Percentiles rank a stretch among this genome's conserved stretches.
phyloP scores from a whole-genome alignment of 1,139 yeast species.

The Geotrichum macrosporum region DNA sequence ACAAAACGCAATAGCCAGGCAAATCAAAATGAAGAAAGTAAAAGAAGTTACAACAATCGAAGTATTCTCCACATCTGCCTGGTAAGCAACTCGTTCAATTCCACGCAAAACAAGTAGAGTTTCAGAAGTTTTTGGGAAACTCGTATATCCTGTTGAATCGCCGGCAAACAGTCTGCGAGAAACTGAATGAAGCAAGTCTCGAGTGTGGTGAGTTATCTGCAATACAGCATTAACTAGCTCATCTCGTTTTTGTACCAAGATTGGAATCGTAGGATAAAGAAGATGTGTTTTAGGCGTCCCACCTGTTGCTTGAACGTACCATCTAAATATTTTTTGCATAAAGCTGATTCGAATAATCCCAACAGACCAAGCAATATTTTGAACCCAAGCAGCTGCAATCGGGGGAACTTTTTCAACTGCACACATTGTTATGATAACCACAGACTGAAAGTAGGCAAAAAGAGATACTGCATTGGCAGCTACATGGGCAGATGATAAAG shows the following conservation, averaged over 20 bases:
- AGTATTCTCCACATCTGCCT: constrained; percentile 80
- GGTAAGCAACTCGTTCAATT: constrained; percentile 83
- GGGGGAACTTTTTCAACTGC: constrained; percentile 94
- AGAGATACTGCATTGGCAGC: constrained; percentile 91
- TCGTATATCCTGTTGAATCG: constrained; percentile 3
- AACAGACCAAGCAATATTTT: constrained; percentile 92
- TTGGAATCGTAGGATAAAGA: constrained; percentile 46
- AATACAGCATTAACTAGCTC: constrained; percentile 7
- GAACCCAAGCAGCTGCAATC: constrained; percentile 96
- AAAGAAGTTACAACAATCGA: constrained; percentile 80
- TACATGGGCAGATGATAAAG: constrained; percentile 92
- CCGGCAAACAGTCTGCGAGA: constrained; percentile 10
- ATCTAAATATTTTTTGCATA: constrained; percentile 80
- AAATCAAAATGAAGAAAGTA: constrained; percentile 74
- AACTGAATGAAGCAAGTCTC: constrained; percentile 13
- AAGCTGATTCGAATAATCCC: constrained; percentile 75
- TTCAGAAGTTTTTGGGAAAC: constrained; percentile 23
- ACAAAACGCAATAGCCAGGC: constrained; percentile 33
- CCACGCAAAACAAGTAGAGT: constrained; percentile 64
- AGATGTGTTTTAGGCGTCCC: constrained; percentile 76
- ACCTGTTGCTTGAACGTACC: constrained; percentile 96
- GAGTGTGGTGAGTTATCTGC: constrained; percentile 9
- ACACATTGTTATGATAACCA: constrained; percentile 92
- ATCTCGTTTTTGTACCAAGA: constrained; percentile 66
- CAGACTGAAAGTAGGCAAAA: constrained; percentile 86